Percentiles rank a stretch among this genome's conserved stretches.
Evolutionary conservation across 116 monocot genomes (phyloP).

Genomic region (Zostera marina): DNA sequence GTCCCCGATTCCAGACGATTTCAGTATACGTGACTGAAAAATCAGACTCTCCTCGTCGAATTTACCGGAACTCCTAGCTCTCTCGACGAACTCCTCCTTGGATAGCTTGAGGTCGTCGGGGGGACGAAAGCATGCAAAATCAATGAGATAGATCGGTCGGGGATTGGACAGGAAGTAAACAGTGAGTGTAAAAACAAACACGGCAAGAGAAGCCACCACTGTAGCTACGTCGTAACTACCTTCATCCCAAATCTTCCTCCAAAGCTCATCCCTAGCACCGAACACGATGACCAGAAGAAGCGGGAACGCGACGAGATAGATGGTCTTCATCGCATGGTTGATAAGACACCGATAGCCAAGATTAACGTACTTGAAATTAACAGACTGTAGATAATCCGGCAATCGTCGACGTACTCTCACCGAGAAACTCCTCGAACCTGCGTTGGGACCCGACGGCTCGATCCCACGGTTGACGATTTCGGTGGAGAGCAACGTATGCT

Average conservation of each 20-base stretch:
- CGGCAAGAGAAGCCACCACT: constrained; percentile 36
- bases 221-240: constrained; percentile 66
- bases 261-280: constrained; percentile 65
- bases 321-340: constrained; percentile 16
- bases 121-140: constrained; percentile 19
- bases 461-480: constrained; percentile 13
- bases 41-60: constrained; percentile 78
- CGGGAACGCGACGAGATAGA: constrained; percentile 23
- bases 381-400: constrained; percentile 22
- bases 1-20: constrained; percentile 81
- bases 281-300: constrained; percentile 59
- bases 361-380: constrained; percentile 23
- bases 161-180: constrained; percentile 7
- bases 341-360: constrained; percentile 27
- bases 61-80: constrained; percentile 66
- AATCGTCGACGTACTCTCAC: constrained; percentile 11
- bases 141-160: constrained; percentile 11
- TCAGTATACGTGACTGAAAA: constrained; percentile 71
- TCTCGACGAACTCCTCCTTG: constrained; percentile 59
- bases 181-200: constrained; percentile 11
- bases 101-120: constrained; percentile 30
- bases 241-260: constrained; percentile 67
- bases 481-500: constrained; percentile 14
- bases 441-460: constrained; percentile 6
- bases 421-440: constrained; percentile 13